A percentile compares a stretch with the other conserved stretches of the same genome.
Conservation (phyloP, 495 filamentous ascomycete species). For the Penicillium pulvis region DNA sequence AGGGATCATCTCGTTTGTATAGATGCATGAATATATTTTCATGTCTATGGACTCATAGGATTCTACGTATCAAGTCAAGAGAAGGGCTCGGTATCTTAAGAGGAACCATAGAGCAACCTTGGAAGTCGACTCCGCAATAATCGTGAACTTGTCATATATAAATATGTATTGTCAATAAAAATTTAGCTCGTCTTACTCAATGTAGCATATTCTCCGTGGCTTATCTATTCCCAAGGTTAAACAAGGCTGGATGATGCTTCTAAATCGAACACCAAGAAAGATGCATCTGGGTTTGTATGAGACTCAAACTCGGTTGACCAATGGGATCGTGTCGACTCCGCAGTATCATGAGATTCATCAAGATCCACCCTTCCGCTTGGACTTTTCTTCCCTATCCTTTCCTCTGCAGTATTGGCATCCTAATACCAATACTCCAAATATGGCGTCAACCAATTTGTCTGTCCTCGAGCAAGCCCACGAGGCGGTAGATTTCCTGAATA, state of each 20-base stretch:
- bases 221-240: background rate
- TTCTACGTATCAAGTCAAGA: no score
- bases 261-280: background rate
- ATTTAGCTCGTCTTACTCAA: no score
- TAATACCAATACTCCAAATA: background rate
- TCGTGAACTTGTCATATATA: no score
- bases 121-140: no score
- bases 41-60: background rate
- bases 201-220: no score
- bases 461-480: slow-evolving; percentile 42
- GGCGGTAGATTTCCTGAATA: slow-evolving; percentile 39
- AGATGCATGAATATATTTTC: background rate
- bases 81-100: no score
- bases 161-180: no score
- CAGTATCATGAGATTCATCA: slow-evolving; percentile 15
- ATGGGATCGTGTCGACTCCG: slow-evolving; percentile 17
- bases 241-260: no score
- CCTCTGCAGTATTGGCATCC: background rate
- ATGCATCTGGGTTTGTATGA: background rate
- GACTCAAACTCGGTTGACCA: slow-evolving; percentile 5
- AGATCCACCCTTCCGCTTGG: background rate
- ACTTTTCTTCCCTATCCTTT: background rate
- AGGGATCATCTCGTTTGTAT: background rate
- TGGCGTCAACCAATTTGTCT: slow-evolving; percentile 13
- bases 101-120: no score